Percentiles rank a stretch among this genome's conserved stretches.
phyloP scores from a whole-genome alignment of 306 rosid species.

The Quillaja saponaria region DNA sequence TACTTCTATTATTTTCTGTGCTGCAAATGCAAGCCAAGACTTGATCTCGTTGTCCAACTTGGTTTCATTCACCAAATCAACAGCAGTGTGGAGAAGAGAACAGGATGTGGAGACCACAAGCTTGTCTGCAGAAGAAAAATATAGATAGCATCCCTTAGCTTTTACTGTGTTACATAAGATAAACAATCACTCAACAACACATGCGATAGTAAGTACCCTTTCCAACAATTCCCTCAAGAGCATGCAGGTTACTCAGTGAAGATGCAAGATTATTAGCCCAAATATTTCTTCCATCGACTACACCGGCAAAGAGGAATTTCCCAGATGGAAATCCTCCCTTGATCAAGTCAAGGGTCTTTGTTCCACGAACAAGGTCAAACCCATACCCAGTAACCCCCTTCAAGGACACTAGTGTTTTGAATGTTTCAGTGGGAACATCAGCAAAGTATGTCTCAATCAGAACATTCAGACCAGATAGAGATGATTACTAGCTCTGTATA shows the following conservation, averaged over 20 bases:
- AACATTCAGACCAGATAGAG: conserved; percentile 69
- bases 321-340: conserved; percentile 74
- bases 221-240: conserved; percentile 64
- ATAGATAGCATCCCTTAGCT: conserved; percentile 17
- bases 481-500: conserved; percentile 65
- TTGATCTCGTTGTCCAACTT: conserved; percentile 73
- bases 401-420: conserved; percentile 67
- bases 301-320: conserved; percentile 77
- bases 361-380: conserved; percentile 82
- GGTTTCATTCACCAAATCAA: conserved; percentile 78
- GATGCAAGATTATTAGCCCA: conserved; percentile 82
- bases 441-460: conserved; percentile 77
- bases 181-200: conserved; percentile 9
- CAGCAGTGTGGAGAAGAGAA: conserved; percentile 93
- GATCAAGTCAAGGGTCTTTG: conserved; percentile 71
- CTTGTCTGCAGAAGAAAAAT: conserved; percentile 42
- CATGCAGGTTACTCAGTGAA: conserved; percentile 55
- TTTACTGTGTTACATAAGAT: conserved; percentile 15
- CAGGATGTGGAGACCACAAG: conserved; percentile 83
- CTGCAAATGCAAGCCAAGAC: conserved; percentile 90
- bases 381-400: conserved; percentile 76
- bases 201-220: conserved; percentile 48
- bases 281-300: conserved; percentile 88
- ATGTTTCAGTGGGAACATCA: conserved; percentile 69
- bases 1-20: conserved; percentile 84